Base-by-base conservation (phyloP, 345 rosid species). In the Eucalyptus guilfoylei region DNA sequence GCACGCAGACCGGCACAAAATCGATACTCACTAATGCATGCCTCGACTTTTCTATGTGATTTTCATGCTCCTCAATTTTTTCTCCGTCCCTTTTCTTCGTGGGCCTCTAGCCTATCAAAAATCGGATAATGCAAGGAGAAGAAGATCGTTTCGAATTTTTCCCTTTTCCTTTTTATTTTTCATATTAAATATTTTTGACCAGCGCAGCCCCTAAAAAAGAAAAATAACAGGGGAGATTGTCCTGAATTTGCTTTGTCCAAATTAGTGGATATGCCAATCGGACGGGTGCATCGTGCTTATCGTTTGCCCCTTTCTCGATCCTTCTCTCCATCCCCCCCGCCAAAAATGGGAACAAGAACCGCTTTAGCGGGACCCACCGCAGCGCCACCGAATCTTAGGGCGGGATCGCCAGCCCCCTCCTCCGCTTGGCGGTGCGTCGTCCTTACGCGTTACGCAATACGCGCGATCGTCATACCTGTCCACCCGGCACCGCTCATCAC, bases 401-500 rank as follows among this genome's bases (percentile, higher is more conserved):
- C 6, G 14, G 64, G 80, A 32, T 32, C 6, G 80, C 80, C 80
- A 17, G 11, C 40, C 40, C 1, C 11, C 30, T 26, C 64, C 30
- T 4, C 64, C 30, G n/a, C 30, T 55, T 52, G 30, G 2, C 47
- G 30, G 85, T 23, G 83, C 83, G 47, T 76, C 14, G 30, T 42
- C 47, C 4, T 11, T 40, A 21, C 85, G 85, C 85, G 47, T 21
- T 3, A 21, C 40, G 40, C 4, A n/a, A n/a, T 37, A 37, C 83
- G 83, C 47, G 47, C 47, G 83, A 40, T 21, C 47, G 47, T 21
- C 47, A 11, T 15, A 23, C 28, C 9, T 11, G 47, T 11, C 47
- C 28, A 2, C 83, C 12, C 2, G 28, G 28, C 28, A 8, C 23
- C 45, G 0, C 47, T 9, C 47, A 21, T 76, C 47, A 0, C 3